Evolutionary conservation across 2,329 filamentous ascomycete genomes (phyloP), one percentile per base, ranked within the genome.

Genomic region (Xylaria sp.): DNA sequence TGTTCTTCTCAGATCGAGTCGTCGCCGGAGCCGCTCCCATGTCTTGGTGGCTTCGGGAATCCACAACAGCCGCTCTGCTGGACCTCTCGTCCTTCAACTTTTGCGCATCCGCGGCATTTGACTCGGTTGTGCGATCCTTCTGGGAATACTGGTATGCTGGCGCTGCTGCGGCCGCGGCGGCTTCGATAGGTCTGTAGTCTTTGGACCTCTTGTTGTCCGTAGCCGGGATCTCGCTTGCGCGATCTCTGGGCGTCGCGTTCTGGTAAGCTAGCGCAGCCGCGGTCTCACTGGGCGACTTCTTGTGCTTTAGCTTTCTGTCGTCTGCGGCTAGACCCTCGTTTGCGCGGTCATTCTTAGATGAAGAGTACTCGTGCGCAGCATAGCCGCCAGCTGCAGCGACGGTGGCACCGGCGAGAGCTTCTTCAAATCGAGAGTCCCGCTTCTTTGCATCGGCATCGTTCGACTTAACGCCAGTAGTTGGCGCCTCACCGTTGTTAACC

Each of bases 361-460:
- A 46, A 46, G 32, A 28, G 20, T 61, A 51, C 20, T 72, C 51
- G 15, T 66, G 63, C 1, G 63, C 65, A 0, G 63, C 65, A 6
- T 57, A 52, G 1, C 63, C 61, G 6, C 50, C 68, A 9, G 46
- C 61, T 6, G 65, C 52, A 44, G 57, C 25, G 5, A 67, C 70
- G 4, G 72, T 63, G n/a, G 72, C 51, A 18, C 48, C 70, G 10
- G 64, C 68, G 10, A 75, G 5, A 1, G 65, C 70, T 32, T 75
- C 75, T 23, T 70, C 69, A 28, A 74, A 72, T 8, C 57, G 69
- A 5, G 75, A 72, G 7, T 72, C 61, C 0, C 57, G 63, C 6
- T 54, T 62, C 6, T 18, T 63, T 18, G 48, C 51, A 1, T 32
- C 28, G 0, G n/a, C 23, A n/a, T 46, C 23, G 4, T 32, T 61